A percentile compares a stretch with the other conserved stretches of the same genome.
Evolutionary conservation across 2,329 filamentous ascomycete genomes (phyloP).

Genomic region (Aspergillus fijiensis): DNA sequence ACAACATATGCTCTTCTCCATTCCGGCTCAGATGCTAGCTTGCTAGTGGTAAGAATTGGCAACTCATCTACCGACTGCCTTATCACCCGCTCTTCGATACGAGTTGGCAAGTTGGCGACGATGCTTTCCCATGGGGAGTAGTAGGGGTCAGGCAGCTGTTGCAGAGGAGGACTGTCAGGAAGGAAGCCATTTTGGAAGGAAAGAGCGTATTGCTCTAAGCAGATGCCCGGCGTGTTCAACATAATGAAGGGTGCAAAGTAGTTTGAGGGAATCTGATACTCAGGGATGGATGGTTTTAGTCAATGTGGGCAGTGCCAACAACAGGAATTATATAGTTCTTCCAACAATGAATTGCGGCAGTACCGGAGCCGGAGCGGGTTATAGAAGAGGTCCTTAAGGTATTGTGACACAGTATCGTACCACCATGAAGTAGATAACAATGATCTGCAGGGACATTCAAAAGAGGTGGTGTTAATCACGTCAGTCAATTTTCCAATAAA

Average conservation of each 20-base stretch:
- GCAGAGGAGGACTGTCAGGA: constrained; percentile 71
- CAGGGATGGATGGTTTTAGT: neutral
- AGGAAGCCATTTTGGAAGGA: constrained; percentile 70
- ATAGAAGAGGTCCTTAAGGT: neutral
- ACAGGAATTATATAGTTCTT: neutral
- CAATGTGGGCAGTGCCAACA: neutral
- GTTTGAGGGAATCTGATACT: neutral
- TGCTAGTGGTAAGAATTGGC: constrained; percentile 73
- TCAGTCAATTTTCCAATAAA: neutral
- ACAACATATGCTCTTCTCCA: constrained; percentile 82
- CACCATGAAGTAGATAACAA: neutral
- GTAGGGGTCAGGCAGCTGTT: constrained; percentile 74
- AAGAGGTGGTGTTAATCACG: neutral
- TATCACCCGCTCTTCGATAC: constrained; percentile 74
- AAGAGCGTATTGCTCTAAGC: constrained; percentile 68
- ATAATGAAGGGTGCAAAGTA: constrained; percentile 15
- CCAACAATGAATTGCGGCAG: neutral
- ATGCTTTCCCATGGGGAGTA: constrained; percentile 89
- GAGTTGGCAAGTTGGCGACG: constrained; percentile 70
- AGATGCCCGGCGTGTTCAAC: constrained; percentile 26
- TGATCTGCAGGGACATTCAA: neutral
- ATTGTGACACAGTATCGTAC: neutral
- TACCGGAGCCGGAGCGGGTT: neutral
- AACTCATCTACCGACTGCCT: constrained; percentile 72
- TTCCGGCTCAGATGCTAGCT: constrained; percentile 75